Conservation (phyloP, 768 basidiomycete genomes). For the Scleroderma citrinum region DNA sequence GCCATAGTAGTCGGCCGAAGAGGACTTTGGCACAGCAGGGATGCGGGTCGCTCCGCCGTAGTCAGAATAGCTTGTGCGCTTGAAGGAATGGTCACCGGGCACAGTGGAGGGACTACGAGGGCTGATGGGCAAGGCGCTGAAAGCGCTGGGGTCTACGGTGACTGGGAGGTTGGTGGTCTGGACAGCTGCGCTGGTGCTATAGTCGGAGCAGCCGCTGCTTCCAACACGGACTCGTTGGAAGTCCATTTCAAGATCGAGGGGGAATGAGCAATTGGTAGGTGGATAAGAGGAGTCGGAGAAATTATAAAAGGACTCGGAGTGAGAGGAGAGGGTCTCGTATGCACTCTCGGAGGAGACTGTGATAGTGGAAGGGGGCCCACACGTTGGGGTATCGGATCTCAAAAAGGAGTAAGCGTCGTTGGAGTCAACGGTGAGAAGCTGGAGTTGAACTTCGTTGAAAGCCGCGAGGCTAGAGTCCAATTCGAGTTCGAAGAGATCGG, state of each 20-base stretch:
- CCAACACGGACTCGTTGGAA: constrained; percentile 55
- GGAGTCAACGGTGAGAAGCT: constrained; percentile 58
- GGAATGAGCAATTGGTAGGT: constrained; percentile 49
- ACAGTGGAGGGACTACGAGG: constrained; percentile 46
- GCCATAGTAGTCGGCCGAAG: constrained; percentile 43
- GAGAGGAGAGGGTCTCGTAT: constrained; percentile 62
- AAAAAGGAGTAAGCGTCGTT: constrained; percentile 61
- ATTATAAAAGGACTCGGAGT: constrained; percentile 67
- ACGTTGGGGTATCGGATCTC: constrained; percentile 56
- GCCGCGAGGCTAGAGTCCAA: constrained; percentile 67
- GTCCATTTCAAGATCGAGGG: constrained; percentile 68
- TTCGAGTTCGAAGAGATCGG: constrained; percentile 80
- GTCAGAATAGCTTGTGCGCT: constrained; percentile 60
- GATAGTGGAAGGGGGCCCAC: constrained; percentile 72
- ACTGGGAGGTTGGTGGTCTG: constrained; percentile 33
- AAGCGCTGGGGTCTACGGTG: constrained; percentile 52
- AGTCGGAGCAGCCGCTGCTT: constrained; percentile 47
- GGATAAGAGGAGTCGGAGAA: constrained; percentile 49
- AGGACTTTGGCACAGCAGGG: constrained; percentile 42
- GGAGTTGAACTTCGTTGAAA: constrained; percentile 57
- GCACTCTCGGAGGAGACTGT: constrained; percentile 75
- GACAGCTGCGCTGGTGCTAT: constrained; percentile 33
- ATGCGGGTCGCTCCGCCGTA: constrained; percentile 51
- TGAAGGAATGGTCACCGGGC: constrained; percentile 24
- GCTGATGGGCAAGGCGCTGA: constrained; percentile 51